A percentile compares a stretch with the other conserved stretches of the same genome.
phyloP scores from a whole-genome alignment of 192 early-diverging fungal genomes.

The Podila clonocystis region DNA sequence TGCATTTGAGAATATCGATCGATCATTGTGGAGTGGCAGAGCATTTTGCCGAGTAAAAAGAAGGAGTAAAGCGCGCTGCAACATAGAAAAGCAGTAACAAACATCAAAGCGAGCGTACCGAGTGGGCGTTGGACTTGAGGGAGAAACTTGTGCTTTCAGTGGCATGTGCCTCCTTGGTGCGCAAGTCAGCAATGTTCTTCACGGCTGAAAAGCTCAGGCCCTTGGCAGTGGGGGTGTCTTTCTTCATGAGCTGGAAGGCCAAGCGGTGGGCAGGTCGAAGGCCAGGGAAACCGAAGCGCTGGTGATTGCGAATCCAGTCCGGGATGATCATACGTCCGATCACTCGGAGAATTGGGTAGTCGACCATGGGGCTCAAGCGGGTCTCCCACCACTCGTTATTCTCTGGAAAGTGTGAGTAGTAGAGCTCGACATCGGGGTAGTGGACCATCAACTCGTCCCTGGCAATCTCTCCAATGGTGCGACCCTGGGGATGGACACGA shows the following conservation, averaged over 20 bases:
- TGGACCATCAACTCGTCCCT: constrained; percentile 65
- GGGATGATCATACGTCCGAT: constrained; percentile 62
- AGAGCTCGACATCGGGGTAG: constrained; percentile 62
- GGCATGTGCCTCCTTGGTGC: constrained; percentile 39
- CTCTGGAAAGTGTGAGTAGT: constrained; percentile 53
- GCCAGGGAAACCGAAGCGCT: background rate
- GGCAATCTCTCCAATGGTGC: constrained; percentile 69
- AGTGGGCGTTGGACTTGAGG: constrained; percentile 49
- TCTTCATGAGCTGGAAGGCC: background rate
- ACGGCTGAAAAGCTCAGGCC: background rate
- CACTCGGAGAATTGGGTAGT: constrained; percentile 57
- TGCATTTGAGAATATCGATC: background rate
- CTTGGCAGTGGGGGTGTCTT: background rate
- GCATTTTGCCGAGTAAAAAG: background rate
- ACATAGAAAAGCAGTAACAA: background rate
- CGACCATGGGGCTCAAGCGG: constrained; percentile 55
- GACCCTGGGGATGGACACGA: constrained; percentile 64
- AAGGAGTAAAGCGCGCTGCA: background rate
- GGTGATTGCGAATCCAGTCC: constrained; percentile 7
- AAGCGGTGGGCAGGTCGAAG: background rate
- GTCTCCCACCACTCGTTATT: constrained; percentile 42
- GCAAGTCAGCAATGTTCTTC: background rate
- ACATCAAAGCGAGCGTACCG: constrained; percentile 14
- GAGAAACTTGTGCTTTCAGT: constrained; percentile 49
- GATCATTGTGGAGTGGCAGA: background rate